Base-by-base conservation (phyloP, 2,329 filamentous ascomycete genomes). In the Claviceps cyperi region DNA sequence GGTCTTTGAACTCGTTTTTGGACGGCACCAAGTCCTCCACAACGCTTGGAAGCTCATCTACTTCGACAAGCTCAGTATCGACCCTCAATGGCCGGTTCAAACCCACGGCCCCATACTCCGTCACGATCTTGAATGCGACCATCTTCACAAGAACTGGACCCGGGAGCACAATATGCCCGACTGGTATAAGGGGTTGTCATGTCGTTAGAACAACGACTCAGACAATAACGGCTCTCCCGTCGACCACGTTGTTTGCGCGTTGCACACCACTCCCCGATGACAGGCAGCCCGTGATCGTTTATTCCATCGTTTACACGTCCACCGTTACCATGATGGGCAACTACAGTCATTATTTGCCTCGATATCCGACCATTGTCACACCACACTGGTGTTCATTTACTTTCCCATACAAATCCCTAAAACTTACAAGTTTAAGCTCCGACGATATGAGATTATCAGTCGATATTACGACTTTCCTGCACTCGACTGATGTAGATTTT, bases 311-410 rank as follows among this genome's bases (percentile, higher is more conserved):
- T 17, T 67, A 76, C 60, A 75, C 72, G 3, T 63, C 69, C 21
- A 77, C 75, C 1, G 63, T 70, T 47, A 77, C 74, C 17, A 72
- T 74, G 59, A 65, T 59, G 8, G 72, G 69, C 15, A 65, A 74
- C 49, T 66, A 64, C 4, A 60, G 57, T 22, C 66, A 73, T 49
- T 77, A 77, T 54, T 74, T 67, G 8, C 66, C 70, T 1, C 70
- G 69, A 1, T 75, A 66, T 52, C 63, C 69, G 3, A 58, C 67
- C 11, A 64, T 75, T 32, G 57, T 56, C 17, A 67, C 64, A 2
- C 70, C 68, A 4, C 59, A 57, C 28, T 65, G 66, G 50, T 75
- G 73, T 5, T 6, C 22, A 4, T 9, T 9, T 5, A 0, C 9
- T 9, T 17, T 2, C 8, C 0, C 21, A 43, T 13, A 14, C 43